Percentiles rank a stretch among this genome's conserved stretches.
phyloP scores from a whole-genome alignment of 805 yeast species.

The Lachancea waltii region DNA sequence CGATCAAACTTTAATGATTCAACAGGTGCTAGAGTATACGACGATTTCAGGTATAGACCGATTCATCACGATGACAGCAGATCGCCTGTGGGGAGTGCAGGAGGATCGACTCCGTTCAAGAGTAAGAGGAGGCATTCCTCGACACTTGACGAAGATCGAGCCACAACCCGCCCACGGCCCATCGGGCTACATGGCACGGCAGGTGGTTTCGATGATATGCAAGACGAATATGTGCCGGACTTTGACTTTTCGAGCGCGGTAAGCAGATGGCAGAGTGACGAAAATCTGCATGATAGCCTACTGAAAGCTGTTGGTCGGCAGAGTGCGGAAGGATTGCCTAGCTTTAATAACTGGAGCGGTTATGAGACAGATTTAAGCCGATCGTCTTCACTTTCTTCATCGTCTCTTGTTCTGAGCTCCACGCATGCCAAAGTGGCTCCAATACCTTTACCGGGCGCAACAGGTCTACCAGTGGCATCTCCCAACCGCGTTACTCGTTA shows the following conservation, averaged over 20 bases:
- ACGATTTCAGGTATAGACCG: conserved; percentile 48
- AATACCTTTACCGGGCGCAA: conserved; percentile 10
- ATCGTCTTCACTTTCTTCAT: conserved; percentile 5
- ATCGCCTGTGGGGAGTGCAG: too few relatives aligned
- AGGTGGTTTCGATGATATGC: conserved; percentile 39
- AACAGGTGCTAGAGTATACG: conserved; percentile 49
- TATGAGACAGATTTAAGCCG: conserved; percentile 6
- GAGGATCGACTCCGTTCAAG: too few relatives aligned
- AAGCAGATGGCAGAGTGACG: conserved; percentile 40
- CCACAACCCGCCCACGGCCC: neutral
- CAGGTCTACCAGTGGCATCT: conserved; percentile 1
- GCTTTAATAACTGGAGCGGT: conserved; percentile 6
- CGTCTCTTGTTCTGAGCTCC: conserved; percentile 4
- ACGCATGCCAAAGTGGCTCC: conserved; percentile 12
- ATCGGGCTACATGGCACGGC: neutral
- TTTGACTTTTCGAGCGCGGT: conserved; percentile 49
- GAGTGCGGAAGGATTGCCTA: neutral
- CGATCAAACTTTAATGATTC: conserved; percentile 49
- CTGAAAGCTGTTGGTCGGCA: neutral
- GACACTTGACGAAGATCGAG: conserved; percentile 2
- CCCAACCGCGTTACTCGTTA: conserved; percentile 1
- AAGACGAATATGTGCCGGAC: conserved; percentile 74
- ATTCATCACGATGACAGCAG: conserved; percentile 10
- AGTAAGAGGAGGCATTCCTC: conserved; percentile 8
- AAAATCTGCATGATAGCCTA: conserved; percentile 1